phyloP scores from a whole-genome alignment of 1,284 basidiomycete species.

The Schizopora paradoxa region DNA sequence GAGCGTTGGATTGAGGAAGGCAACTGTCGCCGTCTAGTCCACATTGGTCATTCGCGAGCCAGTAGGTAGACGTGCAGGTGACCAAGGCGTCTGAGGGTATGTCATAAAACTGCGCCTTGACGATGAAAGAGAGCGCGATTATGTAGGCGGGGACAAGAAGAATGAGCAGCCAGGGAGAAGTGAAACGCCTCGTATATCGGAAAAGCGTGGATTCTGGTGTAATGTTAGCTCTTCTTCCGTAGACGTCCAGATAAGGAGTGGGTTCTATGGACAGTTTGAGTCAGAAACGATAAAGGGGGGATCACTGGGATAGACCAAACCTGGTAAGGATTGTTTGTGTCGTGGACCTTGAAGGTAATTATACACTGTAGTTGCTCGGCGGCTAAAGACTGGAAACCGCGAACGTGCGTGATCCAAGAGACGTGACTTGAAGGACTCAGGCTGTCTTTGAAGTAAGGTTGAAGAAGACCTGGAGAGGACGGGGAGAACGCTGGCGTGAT shows the following conservation, averaged over 20 bases:
- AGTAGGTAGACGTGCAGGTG: slow-evolving; percentile 67
- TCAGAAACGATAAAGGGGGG: too few species aligned
- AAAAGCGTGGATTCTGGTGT: slow-evolving; percentile 46
- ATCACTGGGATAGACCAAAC: too few species aligned
- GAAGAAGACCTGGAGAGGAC: too few species aligned
- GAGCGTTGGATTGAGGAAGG: slow-evolving; percentile 52
- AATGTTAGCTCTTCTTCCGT: slow-evolving; percentile 34
- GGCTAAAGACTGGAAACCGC: too few species aligned
- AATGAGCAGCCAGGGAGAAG: slow-evolving; percentile 47
- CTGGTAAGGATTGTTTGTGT: too few species aligned
- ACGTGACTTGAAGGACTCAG: too few species aligned
- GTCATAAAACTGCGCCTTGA: slow-evolving; percentile 66
- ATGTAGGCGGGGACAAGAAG: slow-evolving; percentile 61
- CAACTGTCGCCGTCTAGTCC: slow-evolving; percentile 70
- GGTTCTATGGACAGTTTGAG: too few species aligned
- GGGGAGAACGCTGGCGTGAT: too few species aligned
- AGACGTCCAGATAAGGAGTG: slow-evolving; percentile 47
- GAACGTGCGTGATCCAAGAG: too few species aligned
- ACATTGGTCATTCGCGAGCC: slow-evolving; percentile 66
- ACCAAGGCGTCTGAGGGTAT: slow-evolving; percentile 59
- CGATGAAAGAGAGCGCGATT: slow-evolving; percentile 66
- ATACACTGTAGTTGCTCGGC: too few species aligned
- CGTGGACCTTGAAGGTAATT: too few species aligned
- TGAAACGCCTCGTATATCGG: slow-evolving; percentile 45
- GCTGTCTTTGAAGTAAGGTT: too few species aligned